phyloP scores from a whole-genome alignment of 805 yeast genomes.

The Lachancea thermotolerans region DNA sequence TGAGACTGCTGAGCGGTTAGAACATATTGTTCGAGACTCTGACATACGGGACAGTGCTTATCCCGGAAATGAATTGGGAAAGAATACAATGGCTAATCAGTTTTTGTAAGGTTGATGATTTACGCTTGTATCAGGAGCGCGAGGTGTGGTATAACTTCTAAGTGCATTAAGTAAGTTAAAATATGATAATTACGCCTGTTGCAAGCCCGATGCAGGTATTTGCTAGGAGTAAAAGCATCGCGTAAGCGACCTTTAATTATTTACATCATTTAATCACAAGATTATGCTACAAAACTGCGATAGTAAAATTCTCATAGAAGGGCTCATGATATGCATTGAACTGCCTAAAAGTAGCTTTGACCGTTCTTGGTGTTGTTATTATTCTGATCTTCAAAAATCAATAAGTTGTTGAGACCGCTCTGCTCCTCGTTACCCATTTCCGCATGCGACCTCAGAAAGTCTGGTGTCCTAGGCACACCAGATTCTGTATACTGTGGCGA shows the following conservation, averaged over 20 bases:
- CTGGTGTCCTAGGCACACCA: conserved; percentile 20
- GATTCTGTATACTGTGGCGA: conserved; percentile 6
- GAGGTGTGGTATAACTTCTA: not conserved
- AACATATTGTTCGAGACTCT: conserved; percentile 1
- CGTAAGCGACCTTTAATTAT: no score
- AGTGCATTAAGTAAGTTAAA: not conserved
- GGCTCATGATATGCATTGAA: not conserved
- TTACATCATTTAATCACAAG: conserved; percentile 1
- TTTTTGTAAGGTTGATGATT: conserved; percentile 4
- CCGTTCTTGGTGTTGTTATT: conserved; percentile 3
- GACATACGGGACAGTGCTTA: not conserved
- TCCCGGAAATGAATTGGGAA: conserved; percentile 4
- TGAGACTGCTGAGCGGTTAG: conserved; percentile 1
- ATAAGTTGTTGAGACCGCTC: conserved; percentile 5
- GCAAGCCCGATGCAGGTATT: not conserved
- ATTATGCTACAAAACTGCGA: conserved; percentile 2
- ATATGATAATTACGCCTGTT: not conserved
- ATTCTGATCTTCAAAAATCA: conserved; percentile 7
- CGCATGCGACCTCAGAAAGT: conserved; percentile 17
- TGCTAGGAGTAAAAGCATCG: no score
- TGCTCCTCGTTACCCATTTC: conserved; percentile 12
- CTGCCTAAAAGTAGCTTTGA: conserved; percentile 6
- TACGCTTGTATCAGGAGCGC: not conserved
- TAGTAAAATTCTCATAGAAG: not conserved
- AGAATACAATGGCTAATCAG: conserved; percentile 11